A percentile compares a stretch with the other conserved stretches of the same genome.
Evolutionary conservation across 495 filamentous ascomycete genomes (phyloP).

Genomic region (Thermochaetoides thermophila): DNA sequence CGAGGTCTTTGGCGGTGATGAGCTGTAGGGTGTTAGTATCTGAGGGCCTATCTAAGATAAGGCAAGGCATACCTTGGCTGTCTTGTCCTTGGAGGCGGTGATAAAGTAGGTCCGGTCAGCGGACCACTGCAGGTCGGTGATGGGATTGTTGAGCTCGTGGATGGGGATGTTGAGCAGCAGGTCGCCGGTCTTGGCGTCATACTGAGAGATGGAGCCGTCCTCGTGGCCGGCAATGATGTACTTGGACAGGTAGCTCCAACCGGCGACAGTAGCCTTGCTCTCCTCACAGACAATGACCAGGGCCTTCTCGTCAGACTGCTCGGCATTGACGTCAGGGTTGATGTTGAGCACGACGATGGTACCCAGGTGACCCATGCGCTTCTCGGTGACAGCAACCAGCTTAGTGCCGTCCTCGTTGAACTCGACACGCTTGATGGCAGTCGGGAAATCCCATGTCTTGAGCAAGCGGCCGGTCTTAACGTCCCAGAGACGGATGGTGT

Average conservation of each 20-base stretch:
- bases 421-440: conserved; percentile 90
- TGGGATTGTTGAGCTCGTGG: conserved; percentile 69
- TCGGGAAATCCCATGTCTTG: conserved; percentile 93
- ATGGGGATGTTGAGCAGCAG: conserved; percentile 60
- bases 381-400: conserved; percentile 87
- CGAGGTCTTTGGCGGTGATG: conserved; percentile 65
- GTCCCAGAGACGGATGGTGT: conserved; percentile 95
- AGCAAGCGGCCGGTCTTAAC: conserved; percentile 82
- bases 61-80: conserved; percentile 53
- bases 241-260: conserved; percentile 80
- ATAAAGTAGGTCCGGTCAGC: conserved; percentile 93
- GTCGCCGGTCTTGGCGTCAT: conserved; percentile 86
- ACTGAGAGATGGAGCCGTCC: conserved; percentile 86
- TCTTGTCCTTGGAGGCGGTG: conserved; percentile 95
- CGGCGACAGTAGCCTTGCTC: conserved; percentile 92
- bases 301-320: conserved; percentile 65
- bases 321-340: conserved; percentile 59
- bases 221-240: conserved; percentile 97
- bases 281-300: conserved; percentile 81
- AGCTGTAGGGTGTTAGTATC: conserved; percentile 36
- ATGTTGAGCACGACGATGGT: conserved; percentile 88
- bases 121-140: conserved; percentile 92
- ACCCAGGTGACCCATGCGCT: conserved; percentile 88
- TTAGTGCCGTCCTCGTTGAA: conserved; percentile 84
- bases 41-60: too few relatives aligned